Conservation (phyloP, 73 alveolate genomes). For the Symbiodinium natans region DNA sequence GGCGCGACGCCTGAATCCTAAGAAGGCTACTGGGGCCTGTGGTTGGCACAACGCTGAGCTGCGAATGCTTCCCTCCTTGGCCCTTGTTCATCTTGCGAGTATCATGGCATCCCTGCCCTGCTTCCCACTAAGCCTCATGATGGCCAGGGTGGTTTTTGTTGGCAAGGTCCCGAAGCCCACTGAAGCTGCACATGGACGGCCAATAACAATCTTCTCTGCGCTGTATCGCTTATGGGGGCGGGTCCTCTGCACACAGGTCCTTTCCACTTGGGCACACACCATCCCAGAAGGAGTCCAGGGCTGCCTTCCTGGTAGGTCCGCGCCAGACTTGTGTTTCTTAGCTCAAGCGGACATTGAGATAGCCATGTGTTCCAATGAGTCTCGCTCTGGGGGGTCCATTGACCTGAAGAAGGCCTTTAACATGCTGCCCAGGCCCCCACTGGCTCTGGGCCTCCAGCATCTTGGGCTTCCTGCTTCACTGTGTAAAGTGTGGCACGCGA, state of each 20-base stretch:
- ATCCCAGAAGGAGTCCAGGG: neutral
- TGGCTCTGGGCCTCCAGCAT: neutral
- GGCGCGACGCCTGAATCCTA: neutral
- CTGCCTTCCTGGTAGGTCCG: neutral
- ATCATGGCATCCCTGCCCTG: neutral
- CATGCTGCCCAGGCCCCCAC: neutral
- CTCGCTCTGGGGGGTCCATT: neutral
- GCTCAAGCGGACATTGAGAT: neutral
- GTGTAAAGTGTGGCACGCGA: neutral
- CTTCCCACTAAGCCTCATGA: neutral
- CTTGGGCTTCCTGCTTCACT: neutral
- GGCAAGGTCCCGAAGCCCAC: neutral
- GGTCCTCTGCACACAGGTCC: neutral
- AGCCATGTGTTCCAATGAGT: fast-evolving
- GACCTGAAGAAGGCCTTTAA: neutral
- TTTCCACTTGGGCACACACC: neutral
- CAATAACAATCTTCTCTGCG: neutral
- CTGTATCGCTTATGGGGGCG: neutral
- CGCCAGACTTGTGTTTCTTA: neutral
- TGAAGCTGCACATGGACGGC: neutral
- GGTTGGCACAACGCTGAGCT: neutral
- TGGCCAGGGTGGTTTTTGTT: neutral
- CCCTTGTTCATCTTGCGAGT: neutral
- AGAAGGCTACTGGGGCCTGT: neutral
- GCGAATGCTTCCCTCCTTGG: neutral